These are phyloP conservation scores for Phoenix roebelenii DNA, from an alignment of 176 grass and related monocot species.

Conservation along the genomic window DNA sequence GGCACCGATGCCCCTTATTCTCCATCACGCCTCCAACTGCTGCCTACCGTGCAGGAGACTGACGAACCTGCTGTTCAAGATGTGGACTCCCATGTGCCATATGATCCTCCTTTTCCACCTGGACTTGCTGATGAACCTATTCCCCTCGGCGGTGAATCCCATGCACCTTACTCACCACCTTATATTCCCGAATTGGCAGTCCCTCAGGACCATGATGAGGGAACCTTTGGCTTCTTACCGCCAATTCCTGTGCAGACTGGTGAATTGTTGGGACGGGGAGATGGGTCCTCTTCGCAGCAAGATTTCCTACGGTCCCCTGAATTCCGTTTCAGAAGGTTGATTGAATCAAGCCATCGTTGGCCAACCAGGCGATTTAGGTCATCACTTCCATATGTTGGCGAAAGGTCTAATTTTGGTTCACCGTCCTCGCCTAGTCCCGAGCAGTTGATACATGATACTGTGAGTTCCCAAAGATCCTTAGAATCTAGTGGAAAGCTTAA, in stretches of 20 bases:
- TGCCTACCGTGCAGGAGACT: background rate
- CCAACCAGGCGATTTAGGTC: slow-evolving; percentile 65
- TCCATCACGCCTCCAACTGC: background rate
- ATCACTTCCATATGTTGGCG: slow-evolving; percentile 34
- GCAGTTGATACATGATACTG: slow-evolving; percentile 21
- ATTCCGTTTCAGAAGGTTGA: slow-evolving; percentile 37
- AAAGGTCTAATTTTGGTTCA: slow-evolving; percentile 29
- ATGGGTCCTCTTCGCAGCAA: slow-evolving; percentile 44
- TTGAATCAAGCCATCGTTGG: slow-evolving; percentile 58
- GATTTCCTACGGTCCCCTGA: slow-evolving; percentile 39
- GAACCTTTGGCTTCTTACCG: slow-evolving; percentile 36
- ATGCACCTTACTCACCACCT: slow-evolving; percentile 3
- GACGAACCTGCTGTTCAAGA: slow-evolving; percentile 10
- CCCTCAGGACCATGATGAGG: slow-evolving; percentile 19
- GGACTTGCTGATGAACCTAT: slow-evolving; percentile 15
- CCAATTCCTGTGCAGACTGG: slow-evolving; percentile 24
- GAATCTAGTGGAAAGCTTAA: slow-evolving; percentile 19
- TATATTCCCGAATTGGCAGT: slow-evolving; percentile 1
- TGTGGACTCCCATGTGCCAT: slow-evolving; percentile 8
- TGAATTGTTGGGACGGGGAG: slow-evolving; percentile 34
- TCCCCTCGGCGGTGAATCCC: no score
- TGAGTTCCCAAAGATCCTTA: background rate
- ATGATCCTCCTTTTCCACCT: slow-evolving; percentile 15
- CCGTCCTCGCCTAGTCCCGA: slow-evolving; percentile 9
- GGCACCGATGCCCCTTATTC: slow-evolving; percentile 1